Evolutionary conservation across 176 grass and related monocot genomes (phyloP), one percentile per base, ranked within the genome.

Genomic region (Chrysopogon serrulatus): DNA sequence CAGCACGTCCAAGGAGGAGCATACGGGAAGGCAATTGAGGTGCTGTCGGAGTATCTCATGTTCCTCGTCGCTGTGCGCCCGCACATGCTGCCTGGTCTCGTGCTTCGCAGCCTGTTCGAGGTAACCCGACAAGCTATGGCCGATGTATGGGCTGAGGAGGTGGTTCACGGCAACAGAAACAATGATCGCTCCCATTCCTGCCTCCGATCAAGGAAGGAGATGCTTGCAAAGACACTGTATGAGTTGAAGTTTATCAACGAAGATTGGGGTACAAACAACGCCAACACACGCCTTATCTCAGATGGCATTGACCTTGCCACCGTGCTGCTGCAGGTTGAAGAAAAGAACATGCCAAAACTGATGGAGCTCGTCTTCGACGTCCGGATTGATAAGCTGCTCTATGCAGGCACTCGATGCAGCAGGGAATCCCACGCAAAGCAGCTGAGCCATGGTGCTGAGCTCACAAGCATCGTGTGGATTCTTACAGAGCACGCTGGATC

Each of bases 391-490:
- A 51, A 54, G 23, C 45, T 81, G 45, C 14, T 81, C 1, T 68
- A 81, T 9, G 64, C 64, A 32, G 32, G 21, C 32, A 11, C 16
- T 14, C 8, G n/a, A 8, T 81, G 65, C 65, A 81, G 45, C 9
- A 47, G 78, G 44, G 78, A 69, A 15, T 68, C 64, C 15, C 78
- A 69, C 6, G 78, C 78, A 21, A 68, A 6, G 33, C 78, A 69
- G 78, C 64, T 81, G 64, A 80, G 78, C 78, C 21, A 21, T 26
- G 63, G 78, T 1, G 44, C 64, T 15, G 78, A 68, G 43, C 78
- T 81, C 64, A 81, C 64, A 0, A 69, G 64, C 64, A 10, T 81
- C 14, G 31, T 69, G 23, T 81, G 78, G 78, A 69, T 81, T 2
- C 2, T 47, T 5, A 5, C 15, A 9, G 11, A 63, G n/a, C 69